A percentile compares a stretch with the other conserved stretches of the same genome.
Evolutionary conservation across 768 basidiomycete species (phyloP).

Genomic region (Fistulinella prunicolor): DNA sequence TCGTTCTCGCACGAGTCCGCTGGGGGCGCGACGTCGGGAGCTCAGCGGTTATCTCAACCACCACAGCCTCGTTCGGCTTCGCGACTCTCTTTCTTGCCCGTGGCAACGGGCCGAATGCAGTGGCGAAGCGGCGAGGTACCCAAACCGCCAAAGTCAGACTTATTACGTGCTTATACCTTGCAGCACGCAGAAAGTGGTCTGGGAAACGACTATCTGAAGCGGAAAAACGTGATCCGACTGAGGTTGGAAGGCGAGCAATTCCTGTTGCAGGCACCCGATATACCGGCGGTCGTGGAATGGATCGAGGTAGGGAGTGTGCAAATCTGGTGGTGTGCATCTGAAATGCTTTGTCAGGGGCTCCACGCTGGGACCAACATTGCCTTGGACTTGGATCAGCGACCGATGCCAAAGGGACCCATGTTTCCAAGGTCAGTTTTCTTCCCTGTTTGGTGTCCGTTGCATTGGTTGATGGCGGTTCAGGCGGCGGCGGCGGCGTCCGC

Average conservation of each 20-base stretch:
- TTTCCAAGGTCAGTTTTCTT: constrained; percentile 60
- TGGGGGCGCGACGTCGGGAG: constrained; percentile 11
- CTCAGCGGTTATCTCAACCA: constrained; percentile 12
- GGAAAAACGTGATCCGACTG: constrained; percentile 90
- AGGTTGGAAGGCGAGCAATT: constrained; percentile 96
- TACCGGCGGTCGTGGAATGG: constrained; percentile 87
- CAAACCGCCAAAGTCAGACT: constrained; percentile 47
- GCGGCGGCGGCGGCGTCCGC: constrained; percentile 29
- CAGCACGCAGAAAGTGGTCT: constrained; percentile 92
- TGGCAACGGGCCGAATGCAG: constrained; percentile 12
- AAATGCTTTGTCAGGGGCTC: constrained; percentile 53
- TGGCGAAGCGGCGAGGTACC: constrained; percentile 28
- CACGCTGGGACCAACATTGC: constrained; percentile 92
- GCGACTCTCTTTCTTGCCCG: constrained; percentile 23
- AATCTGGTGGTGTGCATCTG: not conserved
- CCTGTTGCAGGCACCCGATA: constrained; percentile 82
- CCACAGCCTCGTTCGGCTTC: constrained; percentile 19
- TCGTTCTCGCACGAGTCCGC: constrained; percentile 16
- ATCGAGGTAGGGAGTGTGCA: constrained; percentile 68
- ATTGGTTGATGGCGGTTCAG: constrained; percentile 8
- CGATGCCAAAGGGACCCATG: constrained; percentile 88
- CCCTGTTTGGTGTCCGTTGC: not conserved
- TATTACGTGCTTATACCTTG: constrained; percentile 74
- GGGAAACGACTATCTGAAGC: constrained; percentile 91
- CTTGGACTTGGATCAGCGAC: constrained; percentile 85